These are phyloP conservation scores for Penicillium sp. DNA, from an alignment of 2,329 filamentous ascomycete genomes.

Conservation along the genomic window DNA sequence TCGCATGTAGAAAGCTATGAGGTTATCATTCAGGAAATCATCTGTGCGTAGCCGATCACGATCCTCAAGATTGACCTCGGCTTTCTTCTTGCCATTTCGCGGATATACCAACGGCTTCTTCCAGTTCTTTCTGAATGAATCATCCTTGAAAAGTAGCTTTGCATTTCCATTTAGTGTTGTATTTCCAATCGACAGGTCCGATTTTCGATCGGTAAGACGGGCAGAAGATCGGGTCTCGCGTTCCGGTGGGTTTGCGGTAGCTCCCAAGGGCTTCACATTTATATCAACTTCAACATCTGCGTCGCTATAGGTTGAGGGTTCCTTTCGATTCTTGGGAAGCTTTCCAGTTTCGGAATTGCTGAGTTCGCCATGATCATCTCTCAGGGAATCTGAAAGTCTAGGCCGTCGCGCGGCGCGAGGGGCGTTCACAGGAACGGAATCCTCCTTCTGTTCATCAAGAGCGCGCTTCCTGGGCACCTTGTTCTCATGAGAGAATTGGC, in stretches of 20 bases:
- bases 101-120: slow-evolving; percentile 46
- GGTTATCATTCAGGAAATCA: slow-evolving; percentile 86
- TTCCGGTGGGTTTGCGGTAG: slow-evolving; percentile 1
- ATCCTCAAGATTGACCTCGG: slow-evolving; percentile 46
- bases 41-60: slow-evolving; percentile 75
- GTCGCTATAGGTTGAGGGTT: slow-evolving; percentile 8
- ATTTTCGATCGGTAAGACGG: slow-evolving; percentile 13
- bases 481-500: slow-evolving; percentile 2
- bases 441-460: slow-evolving; percentile 6
- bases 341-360: not conserved
- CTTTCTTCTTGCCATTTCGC: slow-evolving; percentile 46
- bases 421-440: slow-evolving; percentile 6
- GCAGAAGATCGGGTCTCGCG: slow-evolving; percentile 36
- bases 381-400: slow-evolving; percentile 34
- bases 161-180: not conserved
- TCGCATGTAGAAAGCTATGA: slow-evolving; percentile 84
- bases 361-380: slow-evolving; percentile 20
- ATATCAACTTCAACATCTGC: slow-evolving; percentile 23
- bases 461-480: slow-evolving; percentile 19
- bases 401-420: slow-evolving; percentile 24
- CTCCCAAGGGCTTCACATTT: slow-evolving; percentile 30
- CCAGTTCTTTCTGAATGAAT: slow-evolving; percentile 29
- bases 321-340: not conserved
- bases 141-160: slow-evolving; percentile 11
- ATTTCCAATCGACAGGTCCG: not conserved